Percentiles rank a stretch among this genome's conserved stretches.
phyloP scores from a whole-genome alignment of 495 filamentous ascomycete species.

The Trypethelium eluteriae region DNA sequence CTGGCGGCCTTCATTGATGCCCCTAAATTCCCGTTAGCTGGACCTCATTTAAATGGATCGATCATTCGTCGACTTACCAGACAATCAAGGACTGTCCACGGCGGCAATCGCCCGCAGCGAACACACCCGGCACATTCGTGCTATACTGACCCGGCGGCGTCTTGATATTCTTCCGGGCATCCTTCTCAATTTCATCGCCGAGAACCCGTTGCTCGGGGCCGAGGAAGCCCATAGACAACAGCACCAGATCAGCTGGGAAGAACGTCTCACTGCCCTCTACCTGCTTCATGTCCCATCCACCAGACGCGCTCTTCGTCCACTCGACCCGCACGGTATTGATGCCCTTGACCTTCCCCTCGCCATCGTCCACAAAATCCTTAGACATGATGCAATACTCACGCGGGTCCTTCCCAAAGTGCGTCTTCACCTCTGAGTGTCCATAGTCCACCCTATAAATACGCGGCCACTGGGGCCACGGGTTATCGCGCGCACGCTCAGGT shows the following conservation, averaged over 20 bases:
- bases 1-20: slow-evolving; percentile 97
- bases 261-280: slow-evolving; percentile 90
- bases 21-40: slow-evolving; percentile 44
- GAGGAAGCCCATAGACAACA: slow-evolving; percentile 97
- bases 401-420: slow-evolving; percentile 94
- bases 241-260: slow-evolving; percentile 94
- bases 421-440: slow-evolving; percentile 92
- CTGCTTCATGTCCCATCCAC: slow-evolving; percentile 99
- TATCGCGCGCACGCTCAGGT: slow-evolving; percentile 86
- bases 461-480: slow-evolving; percentile 99
- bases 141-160: slow-evolving; percentile 81
- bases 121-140: slow-evolving; percentile 84
- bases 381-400: slow-evolving; percentile 99
- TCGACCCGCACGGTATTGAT: slow-evolving; percentile 98
- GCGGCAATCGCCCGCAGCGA: slow-evolving; percentile 93
- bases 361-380: slow-evolving; percentile 94
- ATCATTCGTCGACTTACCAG: slow-evolving; percentile 56
- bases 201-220: slow-evolving; percentile 88
- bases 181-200: slow-evolving; percentile 81
- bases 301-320: slow-evolving; percentile 83
- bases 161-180: slow-evolving; percentile 95
- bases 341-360: slow-evolving; percentile 78
- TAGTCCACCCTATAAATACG: slow-evolving; percentile 98
- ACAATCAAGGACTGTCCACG: slow-evolving; percentile 96
- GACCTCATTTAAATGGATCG: no score